These are phyloP conservation scores for Fallopia convolvulus DNA, from an alignment of 148 eudicot species.

Conservation along the genomic window DNA sequence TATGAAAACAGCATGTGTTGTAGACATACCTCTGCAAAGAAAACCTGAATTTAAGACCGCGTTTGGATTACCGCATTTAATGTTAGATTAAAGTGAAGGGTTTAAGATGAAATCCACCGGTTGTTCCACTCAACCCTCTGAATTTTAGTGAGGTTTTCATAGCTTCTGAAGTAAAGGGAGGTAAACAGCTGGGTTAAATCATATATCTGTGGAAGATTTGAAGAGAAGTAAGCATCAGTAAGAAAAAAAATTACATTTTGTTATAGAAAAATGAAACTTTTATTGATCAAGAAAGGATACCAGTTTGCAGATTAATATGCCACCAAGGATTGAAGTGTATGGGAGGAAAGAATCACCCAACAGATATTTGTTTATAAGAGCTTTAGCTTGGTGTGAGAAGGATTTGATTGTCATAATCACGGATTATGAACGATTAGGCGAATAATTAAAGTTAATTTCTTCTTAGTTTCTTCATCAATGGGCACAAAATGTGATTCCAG, in stretches of 20 bases:
- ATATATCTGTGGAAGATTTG: constrained; percentile 42
- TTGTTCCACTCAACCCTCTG: constrained; percentile 89
- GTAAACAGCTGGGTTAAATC: constrained; percentile 66
- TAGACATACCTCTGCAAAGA: constrained; percentile 62
- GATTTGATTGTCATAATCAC: constrained; percentile 40
- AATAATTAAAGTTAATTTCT: neutral
- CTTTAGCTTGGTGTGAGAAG: constrained; percentile 67
- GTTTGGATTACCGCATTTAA: neutral
- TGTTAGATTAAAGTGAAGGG: neutral
- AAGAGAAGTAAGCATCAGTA: neutral
- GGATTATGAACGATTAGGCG: neutral
- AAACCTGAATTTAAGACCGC: neutral
- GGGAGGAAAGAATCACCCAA: constrained; percentile 77
- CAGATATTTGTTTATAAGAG: constrained; percentile 64
- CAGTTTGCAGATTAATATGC: constrained; percentile 78
- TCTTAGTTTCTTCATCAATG: constrained; percentile 3
- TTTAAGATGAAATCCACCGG: constrained; percentile 36
- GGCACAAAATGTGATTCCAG: constrained; percentile 3
- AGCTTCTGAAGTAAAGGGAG: constrained; percentile 61
- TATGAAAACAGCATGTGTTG: constrained; percentile 81
- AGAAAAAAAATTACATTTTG: neutral
- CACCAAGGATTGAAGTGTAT: constrained; percentile 69
- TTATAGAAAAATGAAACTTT: neutral
- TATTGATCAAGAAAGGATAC: constrained; percentile 27
- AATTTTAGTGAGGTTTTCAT: constrained; percentile 58